Conservation (phyloP, 2,329 filamentous ascomycete genomes). For the Scedosporium boydii region DNA sequence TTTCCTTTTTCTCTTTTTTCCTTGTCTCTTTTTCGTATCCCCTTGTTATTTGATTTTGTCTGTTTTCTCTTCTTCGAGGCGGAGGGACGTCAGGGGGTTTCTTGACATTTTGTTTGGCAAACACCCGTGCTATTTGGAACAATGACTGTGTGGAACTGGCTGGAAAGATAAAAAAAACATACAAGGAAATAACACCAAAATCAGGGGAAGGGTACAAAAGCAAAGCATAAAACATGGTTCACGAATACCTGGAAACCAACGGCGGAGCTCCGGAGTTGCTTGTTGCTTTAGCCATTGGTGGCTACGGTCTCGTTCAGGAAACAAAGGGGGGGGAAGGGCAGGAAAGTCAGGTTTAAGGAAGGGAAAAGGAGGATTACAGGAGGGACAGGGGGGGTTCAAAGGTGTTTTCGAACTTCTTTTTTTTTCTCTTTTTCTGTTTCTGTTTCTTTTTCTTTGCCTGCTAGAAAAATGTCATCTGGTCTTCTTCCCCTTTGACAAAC, state of each 20-base stretch:
- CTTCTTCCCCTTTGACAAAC: neutral
- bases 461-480: slow-evolving; percentile 2
- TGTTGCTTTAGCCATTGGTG: neutral
- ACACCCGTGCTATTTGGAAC: slow-evolving; percentile 10
- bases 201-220: slow-evolving; percentile 9
- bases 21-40: slow-evolving; percentile 8
- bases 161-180: slow-evolving; percentile 28
- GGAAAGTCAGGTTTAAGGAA: slow-evolving; percentile 1
- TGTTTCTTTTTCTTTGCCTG: slow-evolving; percentile 14
- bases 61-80: slow-evolving; percentile 15
- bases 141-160: slow-evolving; percentile 14
- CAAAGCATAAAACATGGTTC: slow-evolving; percentile 7
- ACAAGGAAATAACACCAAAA: slow-evolving; percentile 5
- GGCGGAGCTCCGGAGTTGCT: slow-evolving; percentile 5
- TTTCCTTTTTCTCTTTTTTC: neutral
- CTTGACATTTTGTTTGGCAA: slow-evolving; percentile 21
- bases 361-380: slow-evolving; percentile 2
- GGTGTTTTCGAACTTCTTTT: slow-evolving; percentile 12
- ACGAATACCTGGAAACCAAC: slow-evolving; percentile 3
- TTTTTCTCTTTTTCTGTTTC: slow-evolving; percentile 10
- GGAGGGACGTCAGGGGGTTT: slow-evolving; percentile 12
- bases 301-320: slow-evolving; percentile 1
- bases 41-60: slow-evolving; percentile 9
- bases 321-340: neutral
- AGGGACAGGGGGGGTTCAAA: slow-evolving; percentile 6